These are phyloP conservation scores for Penicillium subrubescens DNA, from an alignment of 495 filamentous ascomycete species.

Conservation along the genomic window DNA sequence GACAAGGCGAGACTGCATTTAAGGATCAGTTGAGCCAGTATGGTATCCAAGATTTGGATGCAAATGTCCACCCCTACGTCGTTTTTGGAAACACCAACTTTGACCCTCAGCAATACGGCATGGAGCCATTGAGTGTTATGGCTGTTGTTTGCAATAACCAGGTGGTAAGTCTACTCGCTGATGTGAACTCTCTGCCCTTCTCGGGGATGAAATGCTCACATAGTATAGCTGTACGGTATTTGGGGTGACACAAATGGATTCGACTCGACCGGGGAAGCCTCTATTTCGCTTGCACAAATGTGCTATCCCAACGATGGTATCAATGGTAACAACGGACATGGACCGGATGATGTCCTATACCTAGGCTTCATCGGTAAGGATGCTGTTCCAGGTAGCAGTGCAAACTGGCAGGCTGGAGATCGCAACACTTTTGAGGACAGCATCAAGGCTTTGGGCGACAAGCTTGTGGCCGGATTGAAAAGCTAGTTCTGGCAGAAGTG, in stretches of 20 bases:
- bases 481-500: neutral
- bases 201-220: neutral
- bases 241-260: conserved; percentile 68
- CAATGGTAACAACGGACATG: conserved; percentile 54
- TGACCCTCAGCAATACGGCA: conserved; percentile 51
- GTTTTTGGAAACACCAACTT: conserved; percentile 66
- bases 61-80: conserved; percentile 64
- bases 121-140: conserved; percentile 63
- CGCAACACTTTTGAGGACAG: conserved; percentile 51
- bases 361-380: conserved; percentile 54
- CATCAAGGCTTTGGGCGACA: conserved; percentile 50
- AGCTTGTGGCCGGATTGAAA: conserved; percentile 26
- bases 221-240: conserved; percentile 58
- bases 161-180: conserved; percentile 39
- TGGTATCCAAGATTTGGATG: conserved; percentile 59
- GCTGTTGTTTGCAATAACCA: conserved; percentile 59
- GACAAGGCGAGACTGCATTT: conserved; percentile 59
- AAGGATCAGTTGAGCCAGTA: conserved; percentile 42
- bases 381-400: conserved; percentile 52
- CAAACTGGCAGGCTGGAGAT: conserved; percentile 50
- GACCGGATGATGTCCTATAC: conserved; percentile 52
- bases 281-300: conserved; percentile 57
- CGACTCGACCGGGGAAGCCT: conserved; percentile 56
- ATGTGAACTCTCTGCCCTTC: too few relatives aligned
- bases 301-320: conserved; percentile 52